Base-by-base conservation (phyloP, 495 filamentous ascomycete species). In the Lineolata rhizophorae region DNA sequence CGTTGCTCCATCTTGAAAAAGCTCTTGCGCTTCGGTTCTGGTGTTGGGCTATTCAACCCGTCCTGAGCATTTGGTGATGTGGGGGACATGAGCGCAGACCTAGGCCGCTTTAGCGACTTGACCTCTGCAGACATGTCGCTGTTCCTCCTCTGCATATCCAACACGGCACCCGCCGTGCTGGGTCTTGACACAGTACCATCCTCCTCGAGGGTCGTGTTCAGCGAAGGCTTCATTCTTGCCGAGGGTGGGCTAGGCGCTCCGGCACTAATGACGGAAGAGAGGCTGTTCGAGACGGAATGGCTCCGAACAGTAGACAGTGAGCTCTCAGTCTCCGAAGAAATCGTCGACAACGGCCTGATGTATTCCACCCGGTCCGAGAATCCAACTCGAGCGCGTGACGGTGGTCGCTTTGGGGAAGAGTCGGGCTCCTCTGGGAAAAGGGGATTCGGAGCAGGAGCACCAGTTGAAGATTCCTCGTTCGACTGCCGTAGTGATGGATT, bases 281-380 rank as follows among this genome's bases (percentile, higher is more conserved):
- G 62, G 36, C 66, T 74, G 17, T 64, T 65, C 6, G 66, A 64
- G 17, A 72, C 57, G 11, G 66, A 72, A 42, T 80, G 67, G 27
- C 60, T 68, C 19, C 69, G 61, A 13, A 71, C 53, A 3, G 64
- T 72, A 17, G 57, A 54, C 26, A 65, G 48, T 15, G 64, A 80
- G 39, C 67, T 78, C 27, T 74, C 70, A 0, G 74, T 72, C 36
- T 82, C 76, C 5, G 67, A 72, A 1, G 77, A 85, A 5, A 78
- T 62, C 5, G 76, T 59, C 6, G 78, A 82, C 5, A 77, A 48
- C 0, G 76, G 76, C 5, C 75, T 66, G 35, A 78, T 78, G 41
- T 64, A 73, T 40, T 76, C 75, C 2, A 71, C 47, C 8, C 56
- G 58, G 42, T 73, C 60, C 0, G 64, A 66, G 43, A 72, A 70